Evolutionary conservation across 2,329 filamentous ascomycete genomes (phyloP), one percentile per base, ranked within the genome.

Genomic region (Fusarium graminum): DNA sequence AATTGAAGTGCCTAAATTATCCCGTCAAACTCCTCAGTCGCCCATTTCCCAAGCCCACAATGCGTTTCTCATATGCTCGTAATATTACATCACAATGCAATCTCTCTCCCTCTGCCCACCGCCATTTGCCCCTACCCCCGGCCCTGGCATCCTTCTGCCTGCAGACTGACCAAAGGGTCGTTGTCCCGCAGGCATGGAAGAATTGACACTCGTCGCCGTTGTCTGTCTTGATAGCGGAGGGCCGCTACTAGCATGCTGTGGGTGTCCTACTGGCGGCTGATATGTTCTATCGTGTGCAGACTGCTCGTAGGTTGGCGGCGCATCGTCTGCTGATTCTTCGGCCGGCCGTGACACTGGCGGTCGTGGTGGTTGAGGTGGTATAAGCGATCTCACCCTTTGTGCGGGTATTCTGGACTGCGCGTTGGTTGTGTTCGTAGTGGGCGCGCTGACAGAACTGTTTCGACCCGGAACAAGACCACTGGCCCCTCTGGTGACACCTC

Each of bases 271-370:
- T 0, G 84, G 84, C 22, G 85, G 86, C 11, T 81, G 76, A 62
- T 86, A 88, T 4, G 83, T 80, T 10, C 78, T 76, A 50, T 82
- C 79, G 54, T 82, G 81, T 17, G 84, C 80, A 6, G 85, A 84
- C 72, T 87, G 83, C 74, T 87, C 85, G 68, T 88, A 88, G 12
- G 83, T 83, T 2, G 85, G 85, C 40, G 85, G 85, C 7, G 84
- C 84, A 29, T 86, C 84, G 4, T 85, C 84, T 4, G 76, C 74
- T 7, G 72, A 77, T 9, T 78, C 77, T 6, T 82, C 81, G 0
- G 75, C 69, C 4, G 75, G 68, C 2, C 81, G 73, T 19, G 74
- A 76, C 5, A 80, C 78, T 3, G 74, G 74, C 6, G 77, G 74
- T 36, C 77, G 69, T 29, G 80, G 73, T 36, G 77, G 69, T 40